These are phyloP conservation scores for Sporopachydermia lactativora DNA, from an alignment of 805 yeast species.

Conservation along the genomic window DNA sequence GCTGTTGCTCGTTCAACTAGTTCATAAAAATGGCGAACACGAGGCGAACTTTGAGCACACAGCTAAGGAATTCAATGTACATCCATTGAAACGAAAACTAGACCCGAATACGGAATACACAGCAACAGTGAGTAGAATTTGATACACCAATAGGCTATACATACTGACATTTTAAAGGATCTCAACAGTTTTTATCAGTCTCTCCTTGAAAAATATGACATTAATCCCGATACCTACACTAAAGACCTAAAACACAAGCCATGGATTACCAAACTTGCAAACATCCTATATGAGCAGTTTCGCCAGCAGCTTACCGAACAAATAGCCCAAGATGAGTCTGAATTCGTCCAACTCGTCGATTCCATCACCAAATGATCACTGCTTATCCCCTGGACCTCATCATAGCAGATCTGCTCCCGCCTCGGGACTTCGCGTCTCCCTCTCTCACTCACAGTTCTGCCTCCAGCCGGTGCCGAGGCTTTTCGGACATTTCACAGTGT, in stretches of 20 bases:
- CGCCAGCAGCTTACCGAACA: not conserved
- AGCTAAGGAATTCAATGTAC: slow-evolving; percentile 13
- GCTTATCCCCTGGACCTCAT: no score
- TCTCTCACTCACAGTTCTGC: no score
- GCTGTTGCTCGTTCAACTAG: slow-evolving; percentile 18
- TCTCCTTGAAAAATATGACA: not conserved
- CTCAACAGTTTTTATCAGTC: not conserved
- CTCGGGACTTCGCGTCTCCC: no score
- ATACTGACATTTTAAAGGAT: not conserved
- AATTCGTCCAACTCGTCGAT: not conserved
- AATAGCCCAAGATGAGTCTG: not conserved
- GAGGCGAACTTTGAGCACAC: slow-evolving; percentile 11
- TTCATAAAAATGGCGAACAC: slow-evolving; percentile 17
- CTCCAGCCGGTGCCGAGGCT: no score
- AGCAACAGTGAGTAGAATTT: not conserved
- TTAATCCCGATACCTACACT: not conserved
- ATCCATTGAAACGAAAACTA: slow-evolving; percentile 5
- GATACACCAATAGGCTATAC: no score
- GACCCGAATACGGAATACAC: not conserved
- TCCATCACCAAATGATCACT: no score
- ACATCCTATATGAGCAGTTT: not conserved
- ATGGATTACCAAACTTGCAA: not conserved
- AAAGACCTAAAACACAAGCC: not conserved
- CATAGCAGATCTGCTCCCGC: no score
- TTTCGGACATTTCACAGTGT: no score